These are phyloP conservation scores for Penicillium mononematosum DNA, from an alignment of 495 filamentous ascomycete species.

Conservation along the genomic window DNA sequence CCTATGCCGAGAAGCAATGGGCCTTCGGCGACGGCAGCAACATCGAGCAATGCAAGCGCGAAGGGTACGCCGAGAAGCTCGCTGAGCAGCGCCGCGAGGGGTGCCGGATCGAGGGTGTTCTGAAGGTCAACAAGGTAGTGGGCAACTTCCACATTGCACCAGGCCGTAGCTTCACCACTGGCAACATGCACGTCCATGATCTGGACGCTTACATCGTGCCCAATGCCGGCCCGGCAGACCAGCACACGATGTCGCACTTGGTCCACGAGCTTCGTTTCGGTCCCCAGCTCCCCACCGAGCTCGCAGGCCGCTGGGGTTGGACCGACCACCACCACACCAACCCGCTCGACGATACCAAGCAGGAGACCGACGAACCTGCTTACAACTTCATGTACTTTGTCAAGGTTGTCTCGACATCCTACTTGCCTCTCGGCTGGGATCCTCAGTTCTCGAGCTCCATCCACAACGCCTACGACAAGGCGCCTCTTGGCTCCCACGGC, in stretches of 20 bases:
- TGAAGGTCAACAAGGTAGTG: slow-evolving; percentile 96
- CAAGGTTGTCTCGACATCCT: slow-evolving; percentile 95
- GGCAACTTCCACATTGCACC: slow-evolving; percentile 99
- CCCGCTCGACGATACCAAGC: slow-evolving; percentile 80
- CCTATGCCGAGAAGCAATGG: slow-evolving; percentile 86
- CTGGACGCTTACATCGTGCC: slow-evolving; percentile 85
- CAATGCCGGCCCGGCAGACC: slow-evolving; percentile 45
- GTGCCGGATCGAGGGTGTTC: slow-evolving; percentile 88
- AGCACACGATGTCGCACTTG: slow-evolving; percentile 85
- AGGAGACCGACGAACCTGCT: slow-evolving; percentile 73
- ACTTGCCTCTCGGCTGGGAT: slow-evolving; percentile 85
- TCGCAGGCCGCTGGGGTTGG: slow-evolving; percentile 70
- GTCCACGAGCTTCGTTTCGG: slow-evolving; percentile 93
- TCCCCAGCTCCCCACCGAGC: slow-evolving; percentile 77
- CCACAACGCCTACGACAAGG: slow-evolving; percentile 51
- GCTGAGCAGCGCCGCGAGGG: slow-evolving; percentile 86
- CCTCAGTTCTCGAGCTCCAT: slow-evolving; percentile 43
- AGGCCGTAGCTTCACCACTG: slow-evolving; percentile 87
- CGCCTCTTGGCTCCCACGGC: slow-evolving; percentile 62
- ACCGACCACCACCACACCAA: slow-evolving; percentile 90
- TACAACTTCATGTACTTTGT: slow-evolving; percentile 99
- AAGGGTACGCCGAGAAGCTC: slow-evolving; percentile 86
- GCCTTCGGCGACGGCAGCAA: slow-evolving; percentile 88
- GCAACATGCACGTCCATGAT: slow-evolving; percentile 96
- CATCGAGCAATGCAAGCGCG: slow-evolving; percentile 92